Percentiles rank a stretch among this genome's conserved stretches.
Evolutionary conservation across 345 rosid genomes (phyloP).

Genomic region (Atalantia buxifolia): DNA sequence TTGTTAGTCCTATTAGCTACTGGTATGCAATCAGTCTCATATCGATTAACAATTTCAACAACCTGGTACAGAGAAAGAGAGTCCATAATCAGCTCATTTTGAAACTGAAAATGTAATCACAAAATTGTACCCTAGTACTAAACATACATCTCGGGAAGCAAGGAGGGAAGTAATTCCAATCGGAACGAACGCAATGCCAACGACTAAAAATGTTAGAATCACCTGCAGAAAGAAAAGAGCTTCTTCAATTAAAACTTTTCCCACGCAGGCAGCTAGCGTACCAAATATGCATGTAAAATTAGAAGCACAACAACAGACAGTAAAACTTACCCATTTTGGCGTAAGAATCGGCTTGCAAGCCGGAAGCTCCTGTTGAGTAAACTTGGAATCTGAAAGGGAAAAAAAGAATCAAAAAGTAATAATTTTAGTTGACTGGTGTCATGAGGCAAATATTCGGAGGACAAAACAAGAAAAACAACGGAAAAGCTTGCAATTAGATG

Average conservation of each 20-base stretch:
- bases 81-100: slow-evolving; percentile 11
- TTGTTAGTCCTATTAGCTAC: slow-evolving; percentile 33
- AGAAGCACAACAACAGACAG: neutral
- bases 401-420: neutral
- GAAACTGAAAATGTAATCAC: neutral
- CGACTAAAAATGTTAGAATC: slow-evolving; percentile 81
- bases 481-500: neutral
- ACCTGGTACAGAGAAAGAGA: slow-evolving; percentile 46
- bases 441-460: neutral
- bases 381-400: slow-evolving; percentile 68
- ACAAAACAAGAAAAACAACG: neutral
- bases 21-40: slow-evolving; percentile 79
- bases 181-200: slow-evolving; percentile 89
- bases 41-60: slow-evolving; percentile 82
- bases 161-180: slow-evolving; percentile 86
- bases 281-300: neutral
- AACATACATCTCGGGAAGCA: slow-evolving; percentile 86
- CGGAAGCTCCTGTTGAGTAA: slow-evolving; percentile 97
- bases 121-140: neutral
- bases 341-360: slow-evolving; percentile 99
- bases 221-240: slow-evolving; percentile 46
- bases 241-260: neutral
- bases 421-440: neutral
- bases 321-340: slow-evolving; percentile 73
- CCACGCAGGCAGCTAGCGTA: neutral